These are phyloP conservation scores for Herpotrichia juniperi DNA, from an alignment of 2,329 filamentous ascomycete species.

Conservation along the genomic window DNA sequence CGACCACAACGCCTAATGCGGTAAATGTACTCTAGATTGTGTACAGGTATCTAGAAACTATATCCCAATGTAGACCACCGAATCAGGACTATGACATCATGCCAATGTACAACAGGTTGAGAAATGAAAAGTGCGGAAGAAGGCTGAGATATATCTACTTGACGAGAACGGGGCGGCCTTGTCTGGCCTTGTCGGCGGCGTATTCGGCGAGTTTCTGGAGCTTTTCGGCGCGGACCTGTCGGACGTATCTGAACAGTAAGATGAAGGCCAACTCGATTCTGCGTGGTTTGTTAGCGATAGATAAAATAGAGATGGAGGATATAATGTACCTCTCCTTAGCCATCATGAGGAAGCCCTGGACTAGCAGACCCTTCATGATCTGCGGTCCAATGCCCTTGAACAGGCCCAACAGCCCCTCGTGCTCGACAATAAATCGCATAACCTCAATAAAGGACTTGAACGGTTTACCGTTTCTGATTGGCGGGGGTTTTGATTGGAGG, in stretches of 20 bases:
- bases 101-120: not conserved
- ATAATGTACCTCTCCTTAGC: conserved; percentile 85
- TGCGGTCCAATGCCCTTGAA: conserved; percentile 98
- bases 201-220: conserved; percentile 70
- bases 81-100: too few species aligned
- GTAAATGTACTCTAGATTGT: too few species aligned
- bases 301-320: not conserved
- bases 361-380: conserved; percentile 87
- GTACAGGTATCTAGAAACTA: too few species aligned
- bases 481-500: conserved; percentile 89
- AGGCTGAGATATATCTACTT: conserved; percentile 35
- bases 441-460: conserved; percentile 95
- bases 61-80: too few species aligned
- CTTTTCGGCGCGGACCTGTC: conserved; percentile 71
- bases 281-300: conserved; percentile 15
- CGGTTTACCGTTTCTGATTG: conserved; percentile 81
- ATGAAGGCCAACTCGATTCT: conserved; percentile 87
- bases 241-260: conserved; percentile 81
- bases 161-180: conserved; percentile 36
- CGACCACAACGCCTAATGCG: too few species aligned
- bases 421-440: conserved; percentile 89
- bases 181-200: conserved; percentile 62
- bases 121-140: not conserved
- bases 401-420: conserved; percentile 81
- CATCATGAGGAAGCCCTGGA: conserved; percentile 98